phyloP scores from a whole-genome alignment of 2,329 filamentous ascomycete genomes.

The Fusarium sacchari region DNA sequence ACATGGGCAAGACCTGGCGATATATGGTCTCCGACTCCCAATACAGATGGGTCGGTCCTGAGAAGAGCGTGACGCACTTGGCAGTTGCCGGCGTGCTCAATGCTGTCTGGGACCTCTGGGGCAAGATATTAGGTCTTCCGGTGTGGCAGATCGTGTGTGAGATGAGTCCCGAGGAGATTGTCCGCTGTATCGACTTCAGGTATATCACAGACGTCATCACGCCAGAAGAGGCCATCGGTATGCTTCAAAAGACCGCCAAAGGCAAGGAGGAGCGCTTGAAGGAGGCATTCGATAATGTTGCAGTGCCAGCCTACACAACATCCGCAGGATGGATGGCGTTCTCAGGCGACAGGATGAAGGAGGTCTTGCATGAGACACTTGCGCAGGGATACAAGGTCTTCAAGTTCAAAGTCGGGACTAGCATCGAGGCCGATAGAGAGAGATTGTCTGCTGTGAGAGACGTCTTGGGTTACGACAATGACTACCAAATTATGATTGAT shows the following conservation, averaged over 20 bases:
- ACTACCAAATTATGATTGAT: not conserved
- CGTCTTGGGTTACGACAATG: not conserved
- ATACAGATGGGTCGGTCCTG: not conserved
- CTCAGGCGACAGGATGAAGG: not conserved
- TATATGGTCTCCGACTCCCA: not conserved
- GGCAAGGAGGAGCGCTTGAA: not conserved
- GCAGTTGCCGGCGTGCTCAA: not conserved
- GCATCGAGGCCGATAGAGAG: not conserved
- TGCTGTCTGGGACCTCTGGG: not conserved
- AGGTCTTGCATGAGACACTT: not conserved
- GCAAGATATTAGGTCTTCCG: not conserved
- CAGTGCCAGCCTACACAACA: not conserved
- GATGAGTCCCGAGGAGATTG: not conserved
- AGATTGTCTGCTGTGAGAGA: not conserved
- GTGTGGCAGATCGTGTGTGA: not conserved
- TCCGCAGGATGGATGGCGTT: not conserved
- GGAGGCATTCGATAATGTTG: not conserved
- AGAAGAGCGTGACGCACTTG: not conserved
- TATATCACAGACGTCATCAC: not conserved
- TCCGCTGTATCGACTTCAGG: not conserved
- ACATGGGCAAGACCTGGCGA: not conserved
- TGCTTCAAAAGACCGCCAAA: not conserved
- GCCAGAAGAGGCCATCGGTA: not conserved
- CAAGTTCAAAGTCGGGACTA: not conserved
- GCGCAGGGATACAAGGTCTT: not conserved